These are phyloP conservation scores for Rhizopogon salebrosus DNA, from an alignment of 768 basidiomycete genomes.

Conservation along the genomic window DNA sequence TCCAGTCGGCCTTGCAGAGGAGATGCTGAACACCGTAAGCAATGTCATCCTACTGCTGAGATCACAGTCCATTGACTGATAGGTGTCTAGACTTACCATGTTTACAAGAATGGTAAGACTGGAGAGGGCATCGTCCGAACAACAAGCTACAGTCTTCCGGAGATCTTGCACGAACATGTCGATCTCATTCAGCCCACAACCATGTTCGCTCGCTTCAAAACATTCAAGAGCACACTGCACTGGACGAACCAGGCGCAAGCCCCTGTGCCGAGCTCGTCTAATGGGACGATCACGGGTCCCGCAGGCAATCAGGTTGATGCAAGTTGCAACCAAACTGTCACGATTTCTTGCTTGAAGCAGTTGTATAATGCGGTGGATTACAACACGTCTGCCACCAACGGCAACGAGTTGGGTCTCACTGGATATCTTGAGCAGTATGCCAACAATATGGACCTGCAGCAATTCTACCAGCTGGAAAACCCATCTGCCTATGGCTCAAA, in stretches of 20 bases:
- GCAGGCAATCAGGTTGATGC: slow-evolving; percentile 38
- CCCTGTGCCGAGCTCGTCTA: not conserved
- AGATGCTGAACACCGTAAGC: slow-evolving; percentile 64
- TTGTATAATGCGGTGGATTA: slow-evolving; percentile 51
- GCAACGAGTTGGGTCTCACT: slow-evolving; percentile 50
- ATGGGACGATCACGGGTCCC: slow-evolving; percentile 19
- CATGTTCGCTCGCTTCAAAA: slow-evolving; percentile 49
- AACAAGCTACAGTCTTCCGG: slow-evolving; percentile 64
- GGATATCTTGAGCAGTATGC: slow-evolving; percentile 50
- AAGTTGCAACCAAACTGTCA: slow-evolving; percentile 44
- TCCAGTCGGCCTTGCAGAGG: slow-evolving; percentile 55
- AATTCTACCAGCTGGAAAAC: slow-evolving; percentile 44
- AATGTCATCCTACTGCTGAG: not conserved
- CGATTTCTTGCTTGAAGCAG: slow-evolving; percentile 47
- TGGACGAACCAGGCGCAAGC: slow-evolving; percentile 14
- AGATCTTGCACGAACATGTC: slow-evolving; percentile 50
- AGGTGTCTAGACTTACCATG: slow-evolving; percentile 47
- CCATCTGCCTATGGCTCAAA: slow-evolving; percentile 46
- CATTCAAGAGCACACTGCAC: slow-evolving; percentile 37
- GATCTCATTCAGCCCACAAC: slow-evolving; percentile 73
- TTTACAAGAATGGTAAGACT: slow-evolving; percentile 51
- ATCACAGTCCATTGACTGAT: not conserved
- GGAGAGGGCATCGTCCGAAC: slow-evolving; percentile 60
- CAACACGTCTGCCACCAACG: slow-evolving; percentile 34
- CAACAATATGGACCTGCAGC: slow-evolving; percentile 47